Percentiles rank a stretch among this genome's conserved stretches.
Evolutionary conservation across 305 asterid genomes (phyloP).

Genomic region (Fraxinus sp.): DNA sequence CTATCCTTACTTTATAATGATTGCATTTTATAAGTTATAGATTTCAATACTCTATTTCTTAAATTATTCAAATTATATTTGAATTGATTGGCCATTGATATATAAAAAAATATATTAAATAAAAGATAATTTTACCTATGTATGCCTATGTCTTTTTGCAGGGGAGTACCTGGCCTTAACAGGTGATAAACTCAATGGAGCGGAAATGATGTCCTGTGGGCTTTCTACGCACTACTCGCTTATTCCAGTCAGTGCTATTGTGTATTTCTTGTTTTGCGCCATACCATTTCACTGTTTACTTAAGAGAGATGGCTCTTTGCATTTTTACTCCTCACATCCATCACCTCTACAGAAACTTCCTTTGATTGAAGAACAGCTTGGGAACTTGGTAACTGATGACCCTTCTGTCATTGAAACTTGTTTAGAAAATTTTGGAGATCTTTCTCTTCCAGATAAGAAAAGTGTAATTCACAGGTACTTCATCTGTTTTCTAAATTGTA

Average conservation of each 20-base stretch:
- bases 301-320: neutral
- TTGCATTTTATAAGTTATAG: no score
- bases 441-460: slow-evolving; percentile 51
- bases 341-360: slow-evolving; percentile 67
- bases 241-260: slow-evolving; percentile 39
- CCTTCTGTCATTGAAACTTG: slow-evolving; percentile 76
- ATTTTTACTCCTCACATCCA: slow-evolving; percentile 21
- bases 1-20: neutral
- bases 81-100: neutral
- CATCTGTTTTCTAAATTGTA: slow-evolving; percentile 8
- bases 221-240: slow-evolving; percentile 84
- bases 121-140: slow-evolving; percentile 11
- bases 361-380: slow-evolving; percentile 74
- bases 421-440: slow-evolving; percentile 60
- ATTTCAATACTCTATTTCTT: neutral
- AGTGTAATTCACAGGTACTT: slow-evolving; percentile 72
- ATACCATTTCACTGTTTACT: slow-evolving; percentile 1
- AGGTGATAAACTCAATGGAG: slow-evolving; percentile 85
- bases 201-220: slow-evolving; percentile 90
- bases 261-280: neutral
- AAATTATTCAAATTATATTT: neutral
- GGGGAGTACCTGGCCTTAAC: slow-evolving; percentile 93
- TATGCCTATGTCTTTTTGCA: slow-evolving; percentile 31
- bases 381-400: slow-evolving; percentile 74
- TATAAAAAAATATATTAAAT: no score